Evolutionary conservation across 75 land plant genomes (phyloP).

Genomic region (Gnetum montanum): DNA sequence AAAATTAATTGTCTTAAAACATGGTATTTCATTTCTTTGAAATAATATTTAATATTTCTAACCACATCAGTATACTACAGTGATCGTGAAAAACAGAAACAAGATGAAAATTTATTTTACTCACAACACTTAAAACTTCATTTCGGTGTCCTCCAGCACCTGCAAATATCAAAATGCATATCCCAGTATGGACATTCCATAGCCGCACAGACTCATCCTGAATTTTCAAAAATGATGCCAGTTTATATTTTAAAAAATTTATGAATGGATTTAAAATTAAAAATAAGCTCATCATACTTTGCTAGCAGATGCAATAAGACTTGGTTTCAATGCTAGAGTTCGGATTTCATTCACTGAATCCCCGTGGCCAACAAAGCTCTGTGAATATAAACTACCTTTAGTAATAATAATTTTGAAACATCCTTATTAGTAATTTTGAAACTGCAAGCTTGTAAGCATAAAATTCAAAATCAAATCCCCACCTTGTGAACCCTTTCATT

Average conservation of each 20-base stretch:
- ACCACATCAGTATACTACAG: too few relatives aligned
- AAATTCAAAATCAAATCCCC: neutral
- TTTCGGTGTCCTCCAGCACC: slow-evolving; percentile 99
- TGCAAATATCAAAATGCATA: slow-evolving; percentile 93
- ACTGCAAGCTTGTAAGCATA: neutral
- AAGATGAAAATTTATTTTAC: neutral
- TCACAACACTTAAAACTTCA: slow-evolving; percentile 95
- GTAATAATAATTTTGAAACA: too few relatives aligned
- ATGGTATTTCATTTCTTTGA: too few relatives aligned
- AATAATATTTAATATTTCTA: too few relatives aligned
- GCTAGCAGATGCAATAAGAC: slow-evolving; percentile 85
- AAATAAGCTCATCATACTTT: too few relatives aligned
- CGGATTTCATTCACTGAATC: slow-evolving; percentile 94
- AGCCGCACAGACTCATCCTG: slow-evolving; percentile 93
- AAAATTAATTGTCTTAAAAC: too few relatives aligned
- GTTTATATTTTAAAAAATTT: too few relatives aligned
- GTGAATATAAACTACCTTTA: slow-evolving; percentile 4
- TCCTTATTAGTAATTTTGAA: too few relatives aligned
- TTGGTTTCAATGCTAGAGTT: slow-evolving; percentile 82
- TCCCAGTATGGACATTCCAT: slow-evolving; percentile 90
- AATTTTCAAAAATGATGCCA: too few relatives aligned
- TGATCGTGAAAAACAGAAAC: too few relatives aligned
- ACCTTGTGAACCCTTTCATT: slow-evolving; percentile 78
- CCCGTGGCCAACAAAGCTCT: slow-evolving; percentile 98
- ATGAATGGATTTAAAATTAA: too few relatives aligned